These are phyloP conservation scores for Zea luxurians DNA, from an alignment of 176 grass and related monocot species.

Conservation along the genomic window DNA sequence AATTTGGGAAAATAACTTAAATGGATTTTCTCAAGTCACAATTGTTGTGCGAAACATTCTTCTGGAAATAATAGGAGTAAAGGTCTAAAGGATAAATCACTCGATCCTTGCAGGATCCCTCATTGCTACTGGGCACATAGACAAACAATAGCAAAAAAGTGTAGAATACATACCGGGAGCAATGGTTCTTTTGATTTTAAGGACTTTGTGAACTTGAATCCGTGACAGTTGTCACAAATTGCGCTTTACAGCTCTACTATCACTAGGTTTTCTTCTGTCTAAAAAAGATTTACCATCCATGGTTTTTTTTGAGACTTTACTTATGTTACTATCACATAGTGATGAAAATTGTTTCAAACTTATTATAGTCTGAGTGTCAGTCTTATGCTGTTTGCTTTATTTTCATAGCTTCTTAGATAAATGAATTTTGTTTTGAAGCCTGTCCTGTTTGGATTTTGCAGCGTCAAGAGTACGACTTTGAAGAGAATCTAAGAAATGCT, in stretches of 20 bases:
- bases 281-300: too few relatives aligned
- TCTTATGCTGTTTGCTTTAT: constrained; percentile 30
- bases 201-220: too few relatives aligned
- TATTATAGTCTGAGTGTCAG: constrained; percentile 24
- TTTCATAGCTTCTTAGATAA: constrained; percentile 1
- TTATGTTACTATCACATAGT: too few relatives aligned
- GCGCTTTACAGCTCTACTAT: too few relatives aligned
- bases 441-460: constrained; percentile 50
- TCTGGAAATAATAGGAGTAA: constrained; percentile 13
- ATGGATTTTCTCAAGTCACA: neutral
- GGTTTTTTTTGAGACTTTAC: too few relatives aligned
- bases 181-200: too few relatives aligned
- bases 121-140: too few relatives aligned
- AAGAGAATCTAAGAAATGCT: constrained; percentile 67
- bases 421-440: constrained; percentile 8
- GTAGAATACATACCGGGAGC: too few relatives aligned
- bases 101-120: neutral
- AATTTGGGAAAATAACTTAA: constrained; percentile 23
- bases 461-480: constrained; percentile 79
- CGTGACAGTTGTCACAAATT: too few relatives aligned
- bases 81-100: neutral
- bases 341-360: neutral
- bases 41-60: constrained; percentile 16
- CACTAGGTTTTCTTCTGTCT: too few relatives aligned
- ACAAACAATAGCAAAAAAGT: too few relatives aligned